A percentile compares a stretch with the other conserved stretches of the same genome.
phyloP scores from a whole-genome alignment of 129 eudicot genomes.

The Mikania micrantha region DNA sequence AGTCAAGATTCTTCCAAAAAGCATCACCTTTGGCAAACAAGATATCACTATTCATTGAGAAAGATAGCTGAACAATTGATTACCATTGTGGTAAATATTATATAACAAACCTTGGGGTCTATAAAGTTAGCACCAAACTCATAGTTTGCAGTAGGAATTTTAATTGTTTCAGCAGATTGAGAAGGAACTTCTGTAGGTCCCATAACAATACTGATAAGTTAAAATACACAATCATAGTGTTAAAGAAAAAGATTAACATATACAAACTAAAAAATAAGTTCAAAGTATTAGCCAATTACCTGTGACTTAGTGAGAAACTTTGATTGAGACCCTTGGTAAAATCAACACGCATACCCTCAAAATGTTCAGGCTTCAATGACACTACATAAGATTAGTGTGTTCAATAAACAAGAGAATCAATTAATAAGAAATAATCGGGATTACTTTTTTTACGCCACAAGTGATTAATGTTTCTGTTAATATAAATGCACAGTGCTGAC shows the following conservation, averaged over 20 bases:
- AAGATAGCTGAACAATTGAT: neutral
- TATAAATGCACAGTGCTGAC: neutral
- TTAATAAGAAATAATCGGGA: neutral
- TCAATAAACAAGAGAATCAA: neutral
- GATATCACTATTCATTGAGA: constrained; percentile 9
- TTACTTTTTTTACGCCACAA: neutral
- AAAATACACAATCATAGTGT: neutral
- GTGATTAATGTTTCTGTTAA: neutral
- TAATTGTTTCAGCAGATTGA: constrained; percentile 65
- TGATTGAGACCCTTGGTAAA: constrained; percentile 79
- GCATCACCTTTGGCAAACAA: constrained; percentile 62
- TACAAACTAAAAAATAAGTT: neutral
- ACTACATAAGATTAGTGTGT: constrained; percentile 28
- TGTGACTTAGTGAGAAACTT: constrained; percentile 75
- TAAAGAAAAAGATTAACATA: neutral
- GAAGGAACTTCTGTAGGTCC: constrained; percentile 89
- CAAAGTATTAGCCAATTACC: constrained; percentile 26
- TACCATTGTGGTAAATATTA: neutral
- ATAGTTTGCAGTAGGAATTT: constrained; percentile 71
- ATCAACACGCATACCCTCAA: constrained; percentile 94
- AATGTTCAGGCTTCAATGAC: constrained; percentile 78
- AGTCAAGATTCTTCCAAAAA: constrained; percentile 73
- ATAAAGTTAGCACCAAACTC: constrained; percentile 94
- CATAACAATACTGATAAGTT: constrained; percentile 54
- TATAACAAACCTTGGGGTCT: constrained; percentile 63